A percentile compares a stretch with the other conserved stretches of the same genome.
These are phyloP conservation scores for Kodamaea restingae DNA, from an alignment of 805 yeast species.

Conservation along the genomic window DNA sequence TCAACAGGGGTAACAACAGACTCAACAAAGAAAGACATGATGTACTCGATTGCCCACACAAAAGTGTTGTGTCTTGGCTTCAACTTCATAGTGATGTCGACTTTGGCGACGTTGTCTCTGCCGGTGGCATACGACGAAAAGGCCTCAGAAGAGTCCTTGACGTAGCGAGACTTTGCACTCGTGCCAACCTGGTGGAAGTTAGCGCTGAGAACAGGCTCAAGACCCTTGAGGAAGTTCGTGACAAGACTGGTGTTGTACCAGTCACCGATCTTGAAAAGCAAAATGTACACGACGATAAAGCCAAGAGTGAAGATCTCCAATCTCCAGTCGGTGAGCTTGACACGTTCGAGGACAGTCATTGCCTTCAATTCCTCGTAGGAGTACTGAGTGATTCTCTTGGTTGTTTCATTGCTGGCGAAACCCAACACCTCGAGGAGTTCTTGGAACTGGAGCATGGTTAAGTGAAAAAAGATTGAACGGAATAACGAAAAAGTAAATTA, in stretches of 20 bases:
- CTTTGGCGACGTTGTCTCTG: constrained; percentile 66
- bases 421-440: constrained; percentile 6
- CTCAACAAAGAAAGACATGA: constrained; percentile 54
- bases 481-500: background rate
- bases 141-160: constrained; percentile 60
- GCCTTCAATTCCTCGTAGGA: constrained; percentile 52
- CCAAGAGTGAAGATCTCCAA: constrained; percentile 59
- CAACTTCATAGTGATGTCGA: constrained; percentile 59
- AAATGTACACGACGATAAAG: constrained; percentile 46
- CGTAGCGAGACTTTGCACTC: constrained; percentile 32
- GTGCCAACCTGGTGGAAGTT: constrained; percentile 82
- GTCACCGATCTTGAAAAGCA: constrained; percentile 57
- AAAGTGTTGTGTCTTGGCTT: constrained; percentile 78
- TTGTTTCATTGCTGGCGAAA: background rate
- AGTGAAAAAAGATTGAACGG: background rate
- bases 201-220: constrained; percentile 49
- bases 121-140: constrained; percentile 84
- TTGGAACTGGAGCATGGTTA: constrained; percentile 1
- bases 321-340: constrained; percentile 66
- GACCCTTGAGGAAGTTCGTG: constrained; percentile 45
- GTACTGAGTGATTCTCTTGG: constrained; percentile 20
- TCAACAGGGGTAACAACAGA: constrained; percentile 55
- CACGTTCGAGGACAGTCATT: constrained; percentile 57
- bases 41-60: constrained; percentile 59
- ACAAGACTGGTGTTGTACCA: constrained; percentile 55